Evolutionary conservation across 495 filamentous ascomycete species (phyloP).

Genomic region (Aspergillus nidulans): DNA sequence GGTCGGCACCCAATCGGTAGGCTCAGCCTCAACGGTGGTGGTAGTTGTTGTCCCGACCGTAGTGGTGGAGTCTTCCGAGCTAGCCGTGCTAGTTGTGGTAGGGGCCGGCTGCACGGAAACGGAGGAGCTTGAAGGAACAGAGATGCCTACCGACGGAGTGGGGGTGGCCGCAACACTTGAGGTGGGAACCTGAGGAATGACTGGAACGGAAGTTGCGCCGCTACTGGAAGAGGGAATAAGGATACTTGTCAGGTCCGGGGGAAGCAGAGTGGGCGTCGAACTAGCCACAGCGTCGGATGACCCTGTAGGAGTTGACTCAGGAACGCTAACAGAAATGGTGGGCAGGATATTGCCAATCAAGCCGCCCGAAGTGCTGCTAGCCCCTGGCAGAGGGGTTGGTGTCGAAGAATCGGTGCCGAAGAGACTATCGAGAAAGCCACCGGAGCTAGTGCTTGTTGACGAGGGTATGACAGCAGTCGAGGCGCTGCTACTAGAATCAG

Average conservation of each 20-base stretch:
- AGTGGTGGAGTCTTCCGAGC: background rate
- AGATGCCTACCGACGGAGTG: slow-evolving; percentile 1
- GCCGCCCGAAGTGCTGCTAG: background rate
- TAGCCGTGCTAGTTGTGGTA: background rate
- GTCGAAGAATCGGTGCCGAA: background rate
- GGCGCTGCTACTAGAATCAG: background rate
- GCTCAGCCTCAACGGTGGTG: slow-evolving; percentile 11
- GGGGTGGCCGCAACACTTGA: slow-evolving; percentile 1
- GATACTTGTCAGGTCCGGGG: slow-evolving; percentile 8
- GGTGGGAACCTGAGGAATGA: slow-evolving; percentile 1
- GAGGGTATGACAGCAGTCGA: background rate
- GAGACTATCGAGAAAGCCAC: slow-evolving; percentile 3
- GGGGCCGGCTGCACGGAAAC: background rate
- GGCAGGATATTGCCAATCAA: slow-evolving; percentile 4
- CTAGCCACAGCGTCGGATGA: slow-evolving; percentile 12
- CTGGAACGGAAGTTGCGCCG: background rate
- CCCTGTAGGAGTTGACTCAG: slow-evolving; percentile 17
- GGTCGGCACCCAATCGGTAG: slow-evolving; percentile 19
- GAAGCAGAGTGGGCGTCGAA: background rate
- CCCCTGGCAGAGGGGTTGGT: background rate
- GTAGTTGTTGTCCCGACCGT: slow-evolving; percentile 5
- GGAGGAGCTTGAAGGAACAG: slow-evolving; percentile 9
- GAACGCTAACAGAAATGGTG: slow-evolving; percentile 27
- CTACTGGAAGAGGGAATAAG: slow-evolving; percentile 7
- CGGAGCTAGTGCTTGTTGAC: slow-evolving; percentile 2